Evolutionary conservation across 495 filamentous ascomycete species (phyloP), one percentile per base, ranked within the genome.

Genomic region (Aspergillus diversus): DNA sequence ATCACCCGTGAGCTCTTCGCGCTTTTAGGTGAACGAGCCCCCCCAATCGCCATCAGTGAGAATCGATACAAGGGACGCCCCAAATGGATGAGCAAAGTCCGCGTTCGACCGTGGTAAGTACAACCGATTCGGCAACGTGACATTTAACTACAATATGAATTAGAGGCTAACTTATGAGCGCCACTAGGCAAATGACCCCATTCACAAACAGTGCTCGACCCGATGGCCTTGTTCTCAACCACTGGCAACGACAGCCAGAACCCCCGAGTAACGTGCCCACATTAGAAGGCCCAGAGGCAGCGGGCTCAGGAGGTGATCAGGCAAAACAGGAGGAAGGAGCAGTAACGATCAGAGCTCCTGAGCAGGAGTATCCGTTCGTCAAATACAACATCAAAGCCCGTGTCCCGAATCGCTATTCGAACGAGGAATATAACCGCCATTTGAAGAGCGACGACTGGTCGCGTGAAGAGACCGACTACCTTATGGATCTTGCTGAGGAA

Each of bases 391-490:
- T 96, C 54, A 81, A 88, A 48, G 84, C 91, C 21, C 79, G 87
- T 2, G 79, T 89, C 31, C 92, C 94, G 4, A 77, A 85, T 54
- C 73, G 71, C 59, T 97, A 97, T 71, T 89, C 85, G 46, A 90
- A 95, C 49, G 92, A 91, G 49, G 89, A 96, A 70, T 99, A 99
- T 74, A 87, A 89, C 54, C 76, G 83, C 55, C 85, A 91, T 66
- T 72, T 99, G 47, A 84, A 85, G 66, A 89, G 80, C 67, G 77
- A 84, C 33, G 86, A 93, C 59, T 99, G 95, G 95, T 86, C 90
- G 17, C 90, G 89, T 63, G 90, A 93, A 55, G 95, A 99, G 74
- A 98, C 95, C 5, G 92, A 97, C 69, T 97, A 97, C 69, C 76
- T 99, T 61, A 80, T 97, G 70, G 76, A 86, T 32, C 68, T 94